These are phyloP conservation scores for Tolypocladium amazonense DNA, from an alignment of 2,329 filamentous ascomycete species.

Conservation along the genomic window DNA sequence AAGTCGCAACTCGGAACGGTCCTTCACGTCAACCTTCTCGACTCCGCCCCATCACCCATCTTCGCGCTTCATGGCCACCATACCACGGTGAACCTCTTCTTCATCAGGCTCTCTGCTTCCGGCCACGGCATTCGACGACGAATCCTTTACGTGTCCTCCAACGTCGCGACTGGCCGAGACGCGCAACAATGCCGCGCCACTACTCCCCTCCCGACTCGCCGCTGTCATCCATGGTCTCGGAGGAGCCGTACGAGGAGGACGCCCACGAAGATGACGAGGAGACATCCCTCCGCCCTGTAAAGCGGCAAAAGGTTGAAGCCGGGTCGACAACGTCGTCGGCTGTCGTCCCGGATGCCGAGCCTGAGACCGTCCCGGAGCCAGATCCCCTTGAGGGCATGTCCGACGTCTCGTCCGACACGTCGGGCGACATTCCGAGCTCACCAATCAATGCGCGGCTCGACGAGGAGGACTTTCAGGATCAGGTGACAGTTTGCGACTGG, in stretches of 20 bases:
- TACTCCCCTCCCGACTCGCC: conserved; percentile 33
- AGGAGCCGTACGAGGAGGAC: conserved; percentile 36
- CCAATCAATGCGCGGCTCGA: conserved; percentile 56
- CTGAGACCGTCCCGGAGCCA: conserved; percentile 35
- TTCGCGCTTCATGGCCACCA: not conserved
- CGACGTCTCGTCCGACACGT: conserved; percentile 83
- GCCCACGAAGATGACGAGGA: conserved; percentile 29
- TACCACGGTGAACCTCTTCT: not conserved
- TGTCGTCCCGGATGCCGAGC: conserved; percentile 28
- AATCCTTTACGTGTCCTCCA: not conserved
- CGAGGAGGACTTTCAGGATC: conserved; percentile 66
- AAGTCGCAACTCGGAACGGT: not conserved
- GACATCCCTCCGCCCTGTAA: conserved; percentile 29
- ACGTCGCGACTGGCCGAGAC: not conserved
- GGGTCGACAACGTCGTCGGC: conserved; percentile 35
- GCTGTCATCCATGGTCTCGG: conserved; percentile 35
- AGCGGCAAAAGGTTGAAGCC: conserved; percentile 35
- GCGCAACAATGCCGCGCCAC: conserved; percentile 3
- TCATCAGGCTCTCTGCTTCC: not conserved
- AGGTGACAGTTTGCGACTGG: conserved; percentile 71
- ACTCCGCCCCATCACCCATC: not conserved
- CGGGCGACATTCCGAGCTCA: conserved; percentile 70
- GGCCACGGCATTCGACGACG: not conserved
- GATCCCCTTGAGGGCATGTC: conserved; percentile 48
- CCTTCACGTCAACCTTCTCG: not conserved